Evolutionary conservation across 805 yeast genomes (phyloP).

Genomic region (Nadsonia fulvescens): DNA sequence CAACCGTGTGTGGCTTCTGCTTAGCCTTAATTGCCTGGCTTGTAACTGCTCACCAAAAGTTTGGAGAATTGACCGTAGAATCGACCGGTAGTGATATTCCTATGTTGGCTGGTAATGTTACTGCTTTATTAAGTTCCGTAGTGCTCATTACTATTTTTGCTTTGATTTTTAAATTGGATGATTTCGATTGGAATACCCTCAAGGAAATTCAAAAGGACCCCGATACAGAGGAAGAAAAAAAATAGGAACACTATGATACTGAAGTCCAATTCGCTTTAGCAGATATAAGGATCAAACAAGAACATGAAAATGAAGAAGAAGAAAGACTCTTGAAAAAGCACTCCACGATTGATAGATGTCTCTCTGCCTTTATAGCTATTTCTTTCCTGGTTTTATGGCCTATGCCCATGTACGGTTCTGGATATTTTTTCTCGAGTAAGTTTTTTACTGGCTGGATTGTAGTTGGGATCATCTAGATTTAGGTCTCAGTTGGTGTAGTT

Average conservation of each 20-base stretch:
- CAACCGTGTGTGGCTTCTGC: slow-evolving; percentile 66
- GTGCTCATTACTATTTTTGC: slow-evolving; percentile 52
- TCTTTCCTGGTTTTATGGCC: slow-evolving; percentile 69
- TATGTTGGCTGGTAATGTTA: slow-evolving; percentile 79
- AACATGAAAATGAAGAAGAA: slow-evolving; percentile 26
- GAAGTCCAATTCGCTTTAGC: slow-evolving; percentile 24
- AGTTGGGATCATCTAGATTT: slow-evolving; percentile 70
- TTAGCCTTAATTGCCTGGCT: slow-evolving; percentile 58
- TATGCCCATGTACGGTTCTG: slow-evolving; percentile 82
- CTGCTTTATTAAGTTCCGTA: slow-evolving; percentile 58
- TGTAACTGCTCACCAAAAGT: slow-evolving; percentile 20
- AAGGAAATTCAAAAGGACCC: slow-evolving; percentile 27
- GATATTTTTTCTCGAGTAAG: slow-evolving; percentile 52
- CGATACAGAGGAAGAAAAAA: slow-evolving; percentile 5
- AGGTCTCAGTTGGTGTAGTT: slow-evolving; percentile 32
- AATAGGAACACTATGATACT: slow-evolving; percentile 17
- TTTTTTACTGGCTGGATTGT: slow-evolving; percentile 85
- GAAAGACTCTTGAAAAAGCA: slow-evolving; percentile 33
- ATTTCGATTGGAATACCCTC: slow-evolving; percentile 55
- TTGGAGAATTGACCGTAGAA: slow-evolving; percentile 36
- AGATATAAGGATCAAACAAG: slow-evolving; percentile 14
- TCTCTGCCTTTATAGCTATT: slow-evolving; percentile 44
- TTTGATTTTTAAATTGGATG: slow-evolving; percentile 42
- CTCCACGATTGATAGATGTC: slow-evolving; percentile 39
- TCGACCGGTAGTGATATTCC: slow-evolving; percentile 71